Conservation (phyloP, 2,329 filamentous ascomycete species). For the Bipolaris cookei region DNA sequence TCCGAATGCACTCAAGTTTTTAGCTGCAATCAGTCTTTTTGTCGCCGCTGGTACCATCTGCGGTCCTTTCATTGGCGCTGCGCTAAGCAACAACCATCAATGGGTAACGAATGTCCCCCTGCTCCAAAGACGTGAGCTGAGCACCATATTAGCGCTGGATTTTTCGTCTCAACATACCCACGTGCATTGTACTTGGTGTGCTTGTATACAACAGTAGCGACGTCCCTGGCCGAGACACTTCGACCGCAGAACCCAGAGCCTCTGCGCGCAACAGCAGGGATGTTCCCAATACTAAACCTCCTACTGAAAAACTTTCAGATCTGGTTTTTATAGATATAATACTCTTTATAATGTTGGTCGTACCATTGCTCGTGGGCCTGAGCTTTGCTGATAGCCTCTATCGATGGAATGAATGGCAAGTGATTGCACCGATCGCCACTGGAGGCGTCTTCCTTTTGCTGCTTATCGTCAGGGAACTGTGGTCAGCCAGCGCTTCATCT, state of each 20-base stretch:
- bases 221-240: not conserved
- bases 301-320: not conserved
- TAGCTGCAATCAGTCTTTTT: not conserved
- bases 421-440: not conserved
- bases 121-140: not conserved
- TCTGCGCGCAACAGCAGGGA: too few relatives aligned
- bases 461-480: not conserved
- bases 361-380: not conserved
- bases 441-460: not conserved
- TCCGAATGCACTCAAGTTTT: not conserved
- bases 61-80: not conserved
- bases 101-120: not conserved
- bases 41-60: not conserved
- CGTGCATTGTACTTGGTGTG: not conserved
- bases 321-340: not conserved
- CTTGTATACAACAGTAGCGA: not conserved
- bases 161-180: not conserved
- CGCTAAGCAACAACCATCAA: not conserved
- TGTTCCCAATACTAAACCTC: not conserved
- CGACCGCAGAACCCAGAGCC: too few relatives aligned
- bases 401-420: not conserved
- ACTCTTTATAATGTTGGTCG: not conserved
- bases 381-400: conserved; percentile 1
- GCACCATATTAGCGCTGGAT: not conserved
- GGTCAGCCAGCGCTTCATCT: not conserved